Percentiles rank a stretch among this genome's conserved stretches.
These are phyloP conservation scores for Talaromyces albobiverticillius DNA, from an alignment of 2,329 filamentous ascomycete genomes.

Conservation along the genomic window DNA sequence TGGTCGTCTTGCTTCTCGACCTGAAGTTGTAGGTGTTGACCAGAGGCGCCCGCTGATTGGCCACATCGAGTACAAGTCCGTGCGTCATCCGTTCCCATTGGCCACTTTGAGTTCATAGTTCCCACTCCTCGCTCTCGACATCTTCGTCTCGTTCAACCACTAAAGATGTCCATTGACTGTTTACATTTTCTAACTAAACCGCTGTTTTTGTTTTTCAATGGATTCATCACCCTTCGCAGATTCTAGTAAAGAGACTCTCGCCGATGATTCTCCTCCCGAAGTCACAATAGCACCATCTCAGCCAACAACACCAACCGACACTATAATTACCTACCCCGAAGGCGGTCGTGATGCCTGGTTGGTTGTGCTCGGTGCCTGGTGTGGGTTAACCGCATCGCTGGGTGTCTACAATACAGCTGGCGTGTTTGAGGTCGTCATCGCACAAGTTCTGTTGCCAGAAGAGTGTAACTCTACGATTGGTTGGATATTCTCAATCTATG, in stretches of 20 bases:
- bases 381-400: constrained; percentile 29
- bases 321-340: constrained; percentile 18
- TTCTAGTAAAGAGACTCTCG: no score
- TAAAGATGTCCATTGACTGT: no score
- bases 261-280: neutral
- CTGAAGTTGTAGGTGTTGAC: no score
- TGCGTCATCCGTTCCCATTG: no score
- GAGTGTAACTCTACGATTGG: constrained; percentile 17
- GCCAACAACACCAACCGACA: constrained; percentile 10
- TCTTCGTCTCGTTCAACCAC: no score
- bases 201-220: no score
- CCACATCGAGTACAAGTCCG: constrained; percentile 6
- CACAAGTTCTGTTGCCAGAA: constrained; percentile 16
- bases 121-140: neutral
- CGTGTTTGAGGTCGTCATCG: constrained; percentile 21
- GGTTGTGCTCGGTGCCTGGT: constrained; percentile 28
- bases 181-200: no score
- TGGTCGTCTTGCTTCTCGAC: no score
- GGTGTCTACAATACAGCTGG: constrained; percentile 38
- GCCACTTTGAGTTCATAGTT: neutral
- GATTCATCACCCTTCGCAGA: no score
- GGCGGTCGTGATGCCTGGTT: constrained; percentile 26
- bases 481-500: constrained; percentile 30
- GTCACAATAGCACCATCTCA: neutral
- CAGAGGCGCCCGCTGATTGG: neutral